phyloP scores from a whole-genome alignment of 345 rosid species.

The Euclidium syriacum region DNA sequence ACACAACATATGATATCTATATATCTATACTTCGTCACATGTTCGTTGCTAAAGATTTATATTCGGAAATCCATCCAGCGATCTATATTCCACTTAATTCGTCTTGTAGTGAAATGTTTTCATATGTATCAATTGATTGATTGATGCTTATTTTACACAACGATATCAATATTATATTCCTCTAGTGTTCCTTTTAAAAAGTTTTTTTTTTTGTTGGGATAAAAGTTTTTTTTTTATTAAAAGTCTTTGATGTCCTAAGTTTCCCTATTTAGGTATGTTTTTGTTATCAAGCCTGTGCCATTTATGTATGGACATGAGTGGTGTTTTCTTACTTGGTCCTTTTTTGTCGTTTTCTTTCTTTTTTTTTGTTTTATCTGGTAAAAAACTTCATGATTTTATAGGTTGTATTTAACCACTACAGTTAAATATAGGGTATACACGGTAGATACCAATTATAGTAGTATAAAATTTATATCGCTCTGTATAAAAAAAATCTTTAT shows the following conservation, averaged over 20 bases:
- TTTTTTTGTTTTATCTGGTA: not conserved
- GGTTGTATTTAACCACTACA: no score
- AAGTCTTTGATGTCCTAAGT: constrained; percentile 17
- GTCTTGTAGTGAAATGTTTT: constrained; percentile 6
- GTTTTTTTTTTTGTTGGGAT: no score
- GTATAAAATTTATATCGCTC: no score
- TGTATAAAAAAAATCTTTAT: no score
- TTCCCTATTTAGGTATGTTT: constrained; percentile 24
- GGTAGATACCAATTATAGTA: no score
- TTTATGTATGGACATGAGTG: constrained; percentile 23
- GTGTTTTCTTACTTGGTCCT: constrained; percentile 8
- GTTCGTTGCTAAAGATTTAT: not conserved
- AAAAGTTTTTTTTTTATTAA: no score
- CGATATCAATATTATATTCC: constrained; percentile 6
- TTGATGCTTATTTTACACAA: constrained; percentile 7
- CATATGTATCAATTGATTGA: constrained; percentile 9
- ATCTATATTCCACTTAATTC: constrained; percentile 3
- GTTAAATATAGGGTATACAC: no score
- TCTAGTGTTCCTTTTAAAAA: constrained; percentile 18
- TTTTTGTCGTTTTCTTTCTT: not conserved
- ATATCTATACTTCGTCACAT: not conserved
- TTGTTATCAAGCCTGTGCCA: constrained; percentile 25
- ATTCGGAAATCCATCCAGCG: constrained; percentile 10
- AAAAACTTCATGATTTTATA: no score
- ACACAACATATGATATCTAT: not conserved